These are phyloP conservation scores for Allium fistulosum DNA, from an alignment of 106 monocot species.

Conservation along the genomic window DNA sequence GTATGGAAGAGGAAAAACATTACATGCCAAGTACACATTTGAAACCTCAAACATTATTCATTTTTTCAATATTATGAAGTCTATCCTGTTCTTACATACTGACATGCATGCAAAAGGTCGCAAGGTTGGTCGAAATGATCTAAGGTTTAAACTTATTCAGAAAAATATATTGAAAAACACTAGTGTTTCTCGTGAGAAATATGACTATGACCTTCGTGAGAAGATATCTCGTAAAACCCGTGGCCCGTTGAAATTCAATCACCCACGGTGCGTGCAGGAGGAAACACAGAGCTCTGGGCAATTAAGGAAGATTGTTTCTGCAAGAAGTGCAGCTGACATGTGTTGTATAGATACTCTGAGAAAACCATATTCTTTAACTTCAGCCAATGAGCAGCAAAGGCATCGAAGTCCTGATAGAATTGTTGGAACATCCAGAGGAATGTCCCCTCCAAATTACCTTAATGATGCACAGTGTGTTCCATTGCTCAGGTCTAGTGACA, in stretches of 20 bases:
- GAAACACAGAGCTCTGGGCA: conserved; percentile 19
- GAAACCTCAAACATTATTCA: not conserved
- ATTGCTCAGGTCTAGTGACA: conserved; percentile 32
- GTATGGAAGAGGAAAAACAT: conserved; percentile 21
- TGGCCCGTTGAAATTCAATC: conserved; percentile 15
- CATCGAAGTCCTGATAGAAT: conserved; percentile 60
- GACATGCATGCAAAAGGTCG: conserved; percentile 41
- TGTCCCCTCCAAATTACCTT: conserved; percentile 37
- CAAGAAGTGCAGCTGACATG: conserved; percentile 73
- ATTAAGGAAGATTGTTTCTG: conserved; percentile 41
- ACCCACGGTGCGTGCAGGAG: conserved; percentile 5
- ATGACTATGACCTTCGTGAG: conserved; percentile 54
- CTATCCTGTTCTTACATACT: conserved; percentile 6
- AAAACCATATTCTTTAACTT: conserved; percentile 30
- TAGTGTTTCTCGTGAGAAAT: conserved; percentile 12
- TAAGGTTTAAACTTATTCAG: conserved; percentile 72
- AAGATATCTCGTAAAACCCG: conserved; percentile 49
- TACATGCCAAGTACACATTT: conserved; percentile 35
- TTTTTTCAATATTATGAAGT: not conserved
- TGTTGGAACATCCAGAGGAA: conserved; percentile 30
- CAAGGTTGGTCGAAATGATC: conserved; percentile 53
- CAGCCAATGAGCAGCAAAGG: conserved; percentile 19
- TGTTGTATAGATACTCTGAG: conserved; percentile 37
- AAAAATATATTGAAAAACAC: conserved; percentile 36
- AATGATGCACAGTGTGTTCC: conserved; percentile 20